These are phyloP conservation scores for Hericium coralloides DNA, from an alignment of 768 basidiomycete genomes.

Conservation along the genomic window DNA sequence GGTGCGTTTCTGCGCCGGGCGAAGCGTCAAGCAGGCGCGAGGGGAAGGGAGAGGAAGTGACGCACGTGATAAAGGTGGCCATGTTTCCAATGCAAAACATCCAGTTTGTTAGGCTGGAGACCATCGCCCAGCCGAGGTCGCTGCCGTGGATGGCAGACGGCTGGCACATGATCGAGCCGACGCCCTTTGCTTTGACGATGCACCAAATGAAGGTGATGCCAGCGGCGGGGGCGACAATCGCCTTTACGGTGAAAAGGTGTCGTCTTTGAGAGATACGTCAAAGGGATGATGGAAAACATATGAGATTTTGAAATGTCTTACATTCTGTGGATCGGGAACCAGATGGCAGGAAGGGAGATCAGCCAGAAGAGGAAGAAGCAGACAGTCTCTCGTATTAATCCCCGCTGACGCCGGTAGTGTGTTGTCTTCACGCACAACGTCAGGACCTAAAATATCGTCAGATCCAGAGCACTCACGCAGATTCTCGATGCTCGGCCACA, in stretches of 20 bases:
- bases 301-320: slow-evolving; percentile 24
- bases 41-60: too few species aligned
- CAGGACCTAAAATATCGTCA: neutral
- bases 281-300: neutral
- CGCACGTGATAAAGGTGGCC: slow-evolving; percentile 63
- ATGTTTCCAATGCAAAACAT: slow-evolving; percentile 79
- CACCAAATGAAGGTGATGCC: slow-evolving; percentile 71
- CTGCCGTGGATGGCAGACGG: slow-evolving; percentile 56
- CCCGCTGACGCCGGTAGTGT: slow-evolving; percentile 65
- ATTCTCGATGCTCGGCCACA: slow-evolving; percentile 66
- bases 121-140: slow-evolving; percentile 69
- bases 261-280: too few species aligned
- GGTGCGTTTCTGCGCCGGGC: slow-evolving; percentile 60
- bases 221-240: slow-evolving; percentile 60
- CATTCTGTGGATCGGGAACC: slow-evolving; percentile 80
- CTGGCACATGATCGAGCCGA: slow-evolving; percentile 65
- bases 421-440: slow-evolving; percentile 40
- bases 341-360: slow-evolving; percentile 68
- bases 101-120: slow-evolving; percentile 51
- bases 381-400: slow-evolving; percentile 66
- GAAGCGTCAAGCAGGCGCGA: neutral
- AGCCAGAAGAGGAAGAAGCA: slow-evolving; percentile 87
- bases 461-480: slow-evolving; percentile 40
- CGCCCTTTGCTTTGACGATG: slow-evolving; percentile 67
- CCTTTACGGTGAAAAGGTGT: slow-evolving; percentile 75